Percentiles rank a stretch among this genome's conserved stretches.
Evolutionary conservation across 257 asterid species (phyloP).

Genomic region (Paulownia fortunei): DNA sequence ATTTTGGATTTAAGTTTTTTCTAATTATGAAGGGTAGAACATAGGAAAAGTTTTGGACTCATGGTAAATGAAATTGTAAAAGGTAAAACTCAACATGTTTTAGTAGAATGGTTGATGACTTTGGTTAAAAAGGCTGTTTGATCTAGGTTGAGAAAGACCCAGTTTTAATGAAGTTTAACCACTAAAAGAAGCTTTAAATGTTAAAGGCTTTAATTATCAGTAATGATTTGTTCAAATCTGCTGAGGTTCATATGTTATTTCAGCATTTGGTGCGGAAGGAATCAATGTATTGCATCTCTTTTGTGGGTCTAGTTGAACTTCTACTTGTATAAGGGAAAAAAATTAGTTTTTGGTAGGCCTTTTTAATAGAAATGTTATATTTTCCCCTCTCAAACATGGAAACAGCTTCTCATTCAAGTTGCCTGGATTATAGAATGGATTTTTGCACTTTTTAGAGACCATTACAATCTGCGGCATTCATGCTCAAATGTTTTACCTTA

Average conservation of each 20-base stretch:
- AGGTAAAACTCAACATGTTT: background rate
- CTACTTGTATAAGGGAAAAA: background rate
- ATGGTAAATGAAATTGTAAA: slow-evolving; percentile 1
- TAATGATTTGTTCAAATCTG: slow-evolving; percentile 8
- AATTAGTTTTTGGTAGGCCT: background rate
- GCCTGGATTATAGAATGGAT: background rate
- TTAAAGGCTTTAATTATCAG: background rate
- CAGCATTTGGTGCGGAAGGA: background rate
- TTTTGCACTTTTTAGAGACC: background rate
- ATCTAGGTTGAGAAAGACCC: background rate
- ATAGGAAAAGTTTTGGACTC: background rate
- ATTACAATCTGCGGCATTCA: background rate
- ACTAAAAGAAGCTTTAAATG: background rate
- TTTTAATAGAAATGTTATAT: background rate
- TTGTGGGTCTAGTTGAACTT: background rate
- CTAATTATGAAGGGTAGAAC: slow-evolving; percentile 9
- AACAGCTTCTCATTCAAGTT: background rate
- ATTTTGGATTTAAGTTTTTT: background rate
- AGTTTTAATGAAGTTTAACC: background rate
- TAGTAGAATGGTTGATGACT: background rate
- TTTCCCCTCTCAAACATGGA: background rate
- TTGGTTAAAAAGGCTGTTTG: slow-evolving; percentile 7
- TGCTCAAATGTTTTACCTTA: background rate
- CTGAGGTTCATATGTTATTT: slow-evolving; percentile 6
- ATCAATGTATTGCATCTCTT: background rate